phyloP scores from a whole-genome alignment of 345 rosid species.

The Noccaea bulbosa region DNA sequence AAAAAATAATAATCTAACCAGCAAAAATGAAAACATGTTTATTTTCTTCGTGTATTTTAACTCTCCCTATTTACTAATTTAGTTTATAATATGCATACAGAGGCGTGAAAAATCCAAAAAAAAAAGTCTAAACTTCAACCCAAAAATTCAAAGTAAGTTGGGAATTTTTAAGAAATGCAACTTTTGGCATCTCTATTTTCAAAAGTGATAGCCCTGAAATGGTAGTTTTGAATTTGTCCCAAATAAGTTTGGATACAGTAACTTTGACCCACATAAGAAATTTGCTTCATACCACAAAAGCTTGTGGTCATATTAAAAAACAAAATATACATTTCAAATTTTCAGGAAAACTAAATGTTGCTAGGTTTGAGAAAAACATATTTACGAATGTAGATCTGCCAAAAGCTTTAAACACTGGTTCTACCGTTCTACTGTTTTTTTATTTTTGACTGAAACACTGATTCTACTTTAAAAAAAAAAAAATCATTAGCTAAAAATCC shows the following conservation, averaged over 20 bases:
- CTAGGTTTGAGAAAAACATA: constrained; percentile 4
- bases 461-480: background rate
- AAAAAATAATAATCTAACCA: too few species aligned
- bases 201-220: too few species aligned
- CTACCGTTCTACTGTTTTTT: too few species aligned
- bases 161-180: too few species aligned
- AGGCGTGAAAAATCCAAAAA: constrained; percentile 14
- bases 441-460: background rate
- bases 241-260: background rate
- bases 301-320: too few species aligned
- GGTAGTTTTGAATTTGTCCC: too few species aligned
- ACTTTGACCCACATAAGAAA: constrained; percentile 11
- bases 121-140: too few species aligned
- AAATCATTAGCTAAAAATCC: background rate
- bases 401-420: background rate
- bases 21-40: background rate
- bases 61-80: background rate
- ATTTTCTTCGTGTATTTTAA: background rate
- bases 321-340: too few species aligned
- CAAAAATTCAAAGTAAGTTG: too few species aligned
- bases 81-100: background rate
- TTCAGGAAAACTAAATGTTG: too few species aligned
- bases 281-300: background rate
- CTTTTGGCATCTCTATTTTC: too few species aligned
- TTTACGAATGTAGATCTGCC: too few species aligned